Evolutionary conservation across 768 basidiomycete species (phyloP).

Genomic region (Megacollybia marginata): DNA sequence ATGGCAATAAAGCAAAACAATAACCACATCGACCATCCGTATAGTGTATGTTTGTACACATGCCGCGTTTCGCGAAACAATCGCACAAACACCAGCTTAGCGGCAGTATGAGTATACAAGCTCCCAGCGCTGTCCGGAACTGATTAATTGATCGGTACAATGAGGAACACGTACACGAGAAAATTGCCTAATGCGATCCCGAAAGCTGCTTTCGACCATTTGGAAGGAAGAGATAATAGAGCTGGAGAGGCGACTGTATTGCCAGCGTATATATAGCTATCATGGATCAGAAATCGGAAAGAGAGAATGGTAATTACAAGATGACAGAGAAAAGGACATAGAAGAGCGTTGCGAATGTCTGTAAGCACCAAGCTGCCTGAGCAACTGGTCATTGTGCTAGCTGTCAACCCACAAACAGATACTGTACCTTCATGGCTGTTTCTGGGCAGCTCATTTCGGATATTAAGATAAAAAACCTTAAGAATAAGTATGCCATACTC

Average conservation of each 20-base stretch:
- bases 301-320: conserved; percentile 10
- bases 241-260: conserved; percentile 39
- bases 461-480: conserved; percentile 50
- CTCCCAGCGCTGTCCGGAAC: conserved; percentile 28
- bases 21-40: conserved; percentile 44
- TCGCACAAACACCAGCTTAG: conserved; percentile 47
- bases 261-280: conserved; percentile 39
- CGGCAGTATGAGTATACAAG: conserved; percentile 43
- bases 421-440: conserved; percentile 47
- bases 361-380: conserved; percentile 47
- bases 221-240: conserved; percentile 37
- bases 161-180: conserved; percentile 29
- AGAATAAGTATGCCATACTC: background rate
- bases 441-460: conserved; percentile 46
- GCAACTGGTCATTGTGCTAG: background rate
- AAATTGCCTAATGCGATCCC: conserved; percentile 44
- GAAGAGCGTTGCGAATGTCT: conserved; percentile 44
- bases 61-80: conserved; percentile 41
- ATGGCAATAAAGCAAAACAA: conserved; percentile 32
- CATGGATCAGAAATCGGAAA: background rate
- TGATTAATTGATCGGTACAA: background rate
- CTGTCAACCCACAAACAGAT: background rate
- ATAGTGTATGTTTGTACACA: conserved; percentile 40
- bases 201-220: conserved; percentile 44
- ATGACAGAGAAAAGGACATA: conserved; percentile 40